Percentiles rank a stretch among this genome's conserved stretches.
These are phyloP conservation scores for Amanita brunnescens DNA, from an alignment of 768 basidiomycete genomes.

Conservation along the genomic window DNA sequence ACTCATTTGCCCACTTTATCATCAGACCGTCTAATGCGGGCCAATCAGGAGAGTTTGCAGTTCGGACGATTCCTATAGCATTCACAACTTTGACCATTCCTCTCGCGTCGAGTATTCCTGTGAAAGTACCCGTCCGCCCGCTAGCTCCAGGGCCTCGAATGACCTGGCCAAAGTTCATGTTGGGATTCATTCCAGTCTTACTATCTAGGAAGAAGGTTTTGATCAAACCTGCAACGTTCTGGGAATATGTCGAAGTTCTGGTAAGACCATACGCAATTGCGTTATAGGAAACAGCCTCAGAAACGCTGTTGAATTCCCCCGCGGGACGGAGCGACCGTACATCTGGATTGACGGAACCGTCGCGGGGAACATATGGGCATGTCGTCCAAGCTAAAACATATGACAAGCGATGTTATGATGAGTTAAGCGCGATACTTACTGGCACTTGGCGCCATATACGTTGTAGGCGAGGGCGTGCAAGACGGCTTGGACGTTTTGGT, in stretches of 20 bases:
- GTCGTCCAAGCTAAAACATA: slow-evolving; percentile 40
- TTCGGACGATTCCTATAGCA: slow-evolving; percentile 44
- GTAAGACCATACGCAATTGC: slow-evolving; percentile 45
- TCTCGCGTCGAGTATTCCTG: slow-evolving; percentile 52
- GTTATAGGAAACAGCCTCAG: slow-evolving; percentile 54
- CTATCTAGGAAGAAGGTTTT: slow-evolving; percentile 50
- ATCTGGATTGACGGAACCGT: slow-evolving; percentile 62
- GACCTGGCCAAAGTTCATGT: slow-evolving; percentile 51
- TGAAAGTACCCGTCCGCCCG: slow-evolving; percentile 36
- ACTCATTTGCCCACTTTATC: slow-evolving; percentile 40
- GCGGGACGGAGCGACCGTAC: slow-evolving; percentile 46
- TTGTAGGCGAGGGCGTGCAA: slow-evolving; percentile 45
- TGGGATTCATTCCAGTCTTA: slow-evolving; percentile 54
- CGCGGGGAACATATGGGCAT: slow-evolving; percentile 47
- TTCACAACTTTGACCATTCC: slow-evolving; percentile 47
- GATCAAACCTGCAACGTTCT: slow-evolving; percentile 33
- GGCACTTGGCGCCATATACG: slow-evolving; percentile 37
- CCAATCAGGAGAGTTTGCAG: slow-evolving; percentile 42
- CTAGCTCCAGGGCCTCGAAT: slow-evolving; percentile 25
- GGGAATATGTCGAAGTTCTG: slow-evolving; percentile 30
- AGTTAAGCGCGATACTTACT: slow-evolving; percentile 28
- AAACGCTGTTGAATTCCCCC: slow-evolving; percentile 42
- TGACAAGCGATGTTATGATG: slow-evolving; percentile 13
- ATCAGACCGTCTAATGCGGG: slow-evolving; percentile 44
- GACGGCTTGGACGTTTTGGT: slow-evolving; percentile 26